Percentiles rank a stretch among this genome's conserved stretches.
phyloP scores from a whole-genome alignment of 2,329 filamentous ascomycete genomes.

The Chaetomium globosum region DNA sequence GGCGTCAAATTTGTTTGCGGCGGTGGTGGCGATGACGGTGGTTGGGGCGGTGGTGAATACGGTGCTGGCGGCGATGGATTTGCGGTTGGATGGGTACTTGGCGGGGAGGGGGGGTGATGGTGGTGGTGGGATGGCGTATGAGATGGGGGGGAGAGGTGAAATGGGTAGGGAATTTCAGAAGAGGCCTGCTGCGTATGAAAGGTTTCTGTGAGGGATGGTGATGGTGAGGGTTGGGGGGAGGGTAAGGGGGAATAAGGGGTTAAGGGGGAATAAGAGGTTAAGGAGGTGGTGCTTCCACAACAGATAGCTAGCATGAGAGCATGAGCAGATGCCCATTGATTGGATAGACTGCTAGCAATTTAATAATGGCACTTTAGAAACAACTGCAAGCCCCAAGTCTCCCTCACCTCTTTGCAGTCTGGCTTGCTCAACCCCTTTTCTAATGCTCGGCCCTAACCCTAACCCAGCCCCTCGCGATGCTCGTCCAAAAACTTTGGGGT shows the following conservation, averaged over 20 bases:
- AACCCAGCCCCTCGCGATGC: not conserved
- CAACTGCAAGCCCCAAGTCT: too few relatives aligned
- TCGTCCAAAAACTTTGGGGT: not conserved
- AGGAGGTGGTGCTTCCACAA: not conserved
- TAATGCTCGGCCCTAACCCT: constrained; percentile 2
- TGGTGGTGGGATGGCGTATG: constrained; percentile 9
- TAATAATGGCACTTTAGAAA: not conserved
- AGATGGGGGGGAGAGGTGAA: constrained; percentile 5
- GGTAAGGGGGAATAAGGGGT: not conserved
- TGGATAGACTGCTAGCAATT: not conserved
- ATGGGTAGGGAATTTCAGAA: constrained; percentile 14
- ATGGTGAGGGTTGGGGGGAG: not conserved
- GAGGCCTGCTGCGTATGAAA: constrained; percentile 32
- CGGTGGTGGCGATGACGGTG: constrained; percentile 27
- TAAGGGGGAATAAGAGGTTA: too few relatives aligned
- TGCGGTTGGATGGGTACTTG: constrained; percentile 23
- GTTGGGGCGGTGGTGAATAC: constrained; percentile 33
- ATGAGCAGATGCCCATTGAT: not conserved
- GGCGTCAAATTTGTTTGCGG: constrained; percentile 32
- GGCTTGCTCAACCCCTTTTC: not conserved
- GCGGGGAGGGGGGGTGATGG: constrained; percentile 18
- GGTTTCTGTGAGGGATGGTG: constrained; percentile 28
- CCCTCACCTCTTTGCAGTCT: too few relatives aligned
- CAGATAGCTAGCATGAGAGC: too few relatives aligned
- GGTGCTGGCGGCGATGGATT: constrained; percentile 30